These are phyloP conservation scores for Aspergillus haitiensis DNA, from an alignment of 495 filamentous ascomycete species.

Conservation along the genomic window DNA sequence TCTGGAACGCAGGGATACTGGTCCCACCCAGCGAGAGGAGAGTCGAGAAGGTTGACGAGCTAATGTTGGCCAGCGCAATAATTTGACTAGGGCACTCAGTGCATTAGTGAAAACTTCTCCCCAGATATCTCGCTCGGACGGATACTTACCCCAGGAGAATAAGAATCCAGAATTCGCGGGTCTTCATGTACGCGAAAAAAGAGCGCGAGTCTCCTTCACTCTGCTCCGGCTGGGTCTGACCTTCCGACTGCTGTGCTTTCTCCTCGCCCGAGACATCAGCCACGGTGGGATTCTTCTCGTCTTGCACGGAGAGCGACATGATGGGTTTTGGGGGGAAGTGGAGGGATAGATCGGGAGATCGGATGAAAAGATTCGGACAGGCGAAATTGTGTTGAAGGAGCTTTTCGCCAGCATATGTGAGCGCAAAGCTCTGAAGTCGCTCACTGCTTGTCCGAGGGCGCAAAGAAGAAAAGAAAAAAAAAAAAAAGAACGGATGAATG, in stretches of 20 bases:
- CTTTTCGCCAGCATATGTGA: slow-evolving; percentile 19
- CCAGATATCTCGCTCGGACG: neutral
- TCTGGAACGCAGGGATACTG: slow-evolving; percentile 93
- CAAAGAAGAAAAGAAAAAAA: slow-evolving; percentile 3
- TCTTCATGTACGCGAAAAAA: slow-evolving; percentile 78
- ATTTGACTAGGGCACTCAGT: slow-evolving; percentile 58
- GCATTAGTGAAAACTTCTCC: neutral
- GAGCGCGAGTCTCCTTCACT: neutral
- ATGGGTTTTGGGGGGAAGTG: neutral
- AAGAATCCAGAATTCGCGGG: slow-evolving; percentile 82
- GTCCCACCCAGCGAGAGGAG: slow-evolving; percentile 68
- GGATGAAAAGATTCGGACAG: too few species aligned
- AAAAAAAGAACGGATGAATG: neutral
- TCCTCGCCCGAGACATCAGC: neutral
- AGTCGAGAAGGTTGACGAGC: slow-evolving; percentile 81
- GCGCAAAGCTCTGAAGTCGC: slow-evolving; percentile 18
- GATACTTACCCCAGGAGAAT: slow-evolving; percentile 66
- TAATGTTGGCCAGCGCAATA: slow-evolving; percentile 82
- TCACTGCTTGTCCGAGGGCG: slow-evolving; percentile 10
- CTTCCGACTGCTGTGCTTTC: neutral
- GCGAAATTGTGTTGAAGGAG: slow-evolving; percentile 1
- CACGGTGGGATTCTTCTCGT: neutral
- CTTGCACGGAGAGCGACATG: neutral
- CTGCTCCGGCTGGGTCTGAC: neutral
- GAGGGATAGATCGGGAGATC: too few species aligned